Evolutionary conservation across 106 monocot genomes (phyloP), one percentile per base, ranked within the genome.

Genomic region (Dendrobium catenatum): DNA sequence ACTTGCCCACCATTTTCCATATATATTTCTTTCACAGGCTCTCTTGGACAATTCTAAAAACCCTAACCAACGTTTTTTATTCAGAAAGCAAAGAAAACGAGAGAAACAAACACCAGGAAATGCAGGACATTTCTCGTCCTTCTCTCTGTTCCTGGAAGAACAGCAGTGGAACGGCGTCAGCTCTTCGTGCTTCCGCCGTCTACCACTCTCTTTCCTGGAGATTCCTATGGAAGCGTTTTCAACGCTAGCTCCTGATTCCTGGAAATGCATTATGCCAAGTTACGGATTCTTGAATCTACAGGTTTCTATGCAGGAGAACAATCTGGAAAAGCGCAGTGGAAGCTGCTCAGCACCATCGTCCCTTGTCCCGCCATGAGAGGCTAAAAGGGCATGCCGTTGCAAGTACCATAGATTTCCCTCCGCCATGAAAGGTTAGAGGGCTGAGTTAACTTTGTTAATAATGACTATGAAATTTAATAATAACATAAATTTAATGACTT

Each of bases 31-130:
- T 17, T 74, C 27, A 46, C 47, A 49, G 49, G 19, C 74, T 20
- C 43, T 15, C 15, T 33, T 16, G 41, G 43, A 24, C 51, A 47
- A 26, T 51, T 9, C 24, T 3, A 22, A 48, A 49, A 76, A 76
- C 76, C 22, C 76, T 24, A 76, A 51, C 9, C 48, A 76, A 49
- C 46, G 76, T 76, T 76, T 76, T 49, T 15, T 1, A 49, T 49
- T 9, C 49, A 76, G 13, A 76, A 76, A 24, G 46, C 76, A 76
- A 49, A 49, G 16, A 76, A 76, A 76, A 49, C 49, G 27, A 17
- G 76, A 76, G 76, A 76, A 70, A 15, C 70, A 7, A 70, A 70
- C 22, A 42, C 41, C 6, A 18, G 22, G 9, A 74, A 44, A 6
- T 6, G 42, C 9, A 42, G 26, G 42, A 73, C 73, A 40, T 73